Evolutionary conservation across 2,329 filamentous ascomycete genomes (phyloP), one percentile per base, ranked within the genome.

Genomic region (Scytalidium sp.): DNA sequence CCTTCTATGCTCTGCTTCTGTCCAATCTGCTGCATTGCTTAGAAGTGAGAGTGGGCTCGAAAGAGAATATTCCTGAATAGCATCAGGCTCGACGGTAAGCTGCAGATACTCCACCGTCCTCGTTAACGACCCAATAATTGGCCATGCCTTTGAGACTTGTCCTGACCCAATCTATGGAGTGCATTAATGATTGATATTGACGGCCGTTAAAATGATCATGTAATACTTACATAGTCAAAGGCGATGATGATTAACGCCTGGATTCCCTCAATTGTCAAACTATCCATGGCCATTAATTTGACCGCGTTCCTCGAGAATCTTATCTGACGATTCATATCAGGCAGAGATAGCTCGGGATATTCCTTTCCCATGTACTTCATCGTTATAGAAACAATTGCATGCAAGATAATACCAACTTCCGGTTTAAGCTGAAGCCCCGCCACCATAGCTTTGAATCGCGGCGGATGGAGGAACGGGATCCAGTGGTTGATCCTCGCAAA

Each of bases 71-170:
- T 50, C 48, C 9, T 49, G 47, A 19, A 45, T 8, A 11, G 47
- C 47, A 25, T 56, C 55, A 20, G 49, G 46, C 41, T 57, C 55
- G 7, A 62, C 59, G 29, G 56, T 67, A 2, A 71, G 56, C 41
- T 68, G 64, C 17, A 70, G 52, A 45, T 69, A 67, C 41, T 68
- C 66, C 11, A 70, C 67, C 4, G 65, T 70, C 17, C 69, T 55
- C 1, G 67, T 66, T 23, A 71, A 60, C 8, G 63, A 65, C 15
- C 66, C 68, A 11, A 70, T 58, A 15, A 71, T 60, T 2, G 68
- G 63, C 68, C 67, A 70, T 6, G 68, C 66, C 19, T 58, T 63
- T 13, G 56, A 52, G 1, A 57, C 58, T 11, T 59, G 50, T 2
- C 68, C 68, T 44, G 56, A 63, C 11, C 65, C 64, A 41, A 67